Base-by-base conservation (phyloP, 2,329 filamentous ascomycete species). In the Phyllosticta capitalensis region DNA sequence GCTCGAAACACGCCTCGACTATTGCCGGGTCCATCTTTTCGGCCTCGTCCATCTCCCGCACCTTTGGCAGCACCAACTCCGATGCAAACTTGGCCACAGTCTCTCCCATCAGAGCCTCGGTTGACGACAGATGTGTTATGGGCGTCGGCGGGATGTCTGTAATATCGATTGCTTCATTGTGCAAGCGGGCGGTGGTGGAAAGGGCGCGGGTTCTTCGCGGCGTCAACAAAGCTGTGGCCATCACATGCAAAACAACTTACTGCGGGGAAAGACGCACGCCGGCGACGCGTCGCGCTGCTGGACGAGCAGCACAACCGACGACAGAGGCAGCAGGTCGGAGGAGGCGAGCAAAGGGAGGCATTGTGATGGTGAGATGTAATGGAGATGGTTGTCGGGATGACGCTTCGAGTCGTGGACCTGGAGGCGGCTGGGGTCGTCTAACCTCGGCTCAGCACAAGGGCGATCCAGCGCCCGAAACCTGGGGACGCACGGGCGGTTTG, bases 11-110 rank as follows among this genome's bases (percentile, higher is more conserved):
- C 76, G 94, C 89, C 78, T 96, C 91, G 5, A 99, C 88, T 7
- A 99, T 76, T 1, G 81, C 73, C 0, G 90, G 86, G 73, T 97
- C 94, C 94, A 99, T 97, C 61, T 82, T 76, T 80, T 99, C 94
- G 28, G 87, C 87, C 80, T 99, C 94, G 73, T 99, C 94, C 94
- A 99, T 99, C 19, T 95, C 92, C 61, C 94, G 89, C 10, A 90
- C 92, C 74, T 91, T 92, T 58, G 94, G 94, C 56, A 92, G 83
- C 65, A 99, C 88, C 28, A 91, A 83, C 59, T 96, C 91, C 70
- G 84, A 85, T 64, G 94, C 91, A 69, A 97, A 97, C 75, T 94
- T 95, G 67, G 85, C 85, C 4, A 99, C 92, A 1, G 88, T 83
- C 60, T 99, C 92, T 63, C 86, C 83, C 89, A 99, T 95, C 69